Evolutionary conservation across 192 early-diverging fungal species (phyloP), one percentile per base, ranked within the genome.

Genomic region (Coemansia sp.): DNA sequence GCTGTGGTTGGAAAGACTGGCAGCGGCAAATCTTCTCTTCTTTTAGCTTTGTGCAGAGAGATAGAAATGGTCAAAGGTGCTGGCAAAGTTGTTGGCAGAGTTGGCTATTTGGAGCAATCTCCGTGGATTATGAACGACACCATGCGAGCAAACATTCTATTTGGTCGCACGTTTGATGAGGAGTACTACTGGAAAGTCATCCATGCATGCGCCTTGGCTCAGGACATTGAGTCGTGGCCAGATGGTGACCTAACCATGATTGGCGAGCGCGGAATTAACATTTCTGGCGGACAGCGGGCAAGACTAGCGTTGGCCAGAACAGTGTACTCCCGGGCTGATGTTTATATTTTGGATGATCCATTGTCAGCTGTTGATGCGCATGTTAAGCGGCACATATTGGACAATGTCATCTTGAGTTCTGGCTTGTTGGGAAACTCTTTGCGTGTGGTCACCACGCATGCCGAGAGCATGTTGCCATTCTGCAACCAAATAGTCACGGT

Each of bases 1-100:
- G 92, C 88, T 0, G 66, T 95, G 41, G 88, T 93, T 13, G 94
- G 94, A 2, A 71, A 85, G 1, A 90, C 93, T 16, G 94, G 91
- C 12, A 75, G 81, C n/a, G 92, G 92, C 42, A 95, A 95, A 64
- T 89, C 88, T 0, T 88, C 90, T 0, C 73, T 95, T 6, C 67
- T 95, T 0, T 87, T 85, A 43, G 87, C 90, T 16, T 67, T 95
- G 42, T 80, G 94, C 21, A 90, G 90, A 10, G 92, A 93, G 64
- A 89, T 91, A 81, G 85, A 75, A 55, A 78, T 81, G 35, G 56
- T 64, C 2, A 36, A 42, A 28, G 63, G 63, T 4, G 0, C 25
- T 0, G 83, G 91, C 7, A 60, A 68, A 1, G 78, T 90, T n/a
- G 83, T 85, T 33, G 89, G 90, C 8, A 77, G 75, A 6, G 75